Evolutionary conservation across 176 grass and related monocot genomes (phyloP), one percentile per base, ranked within the genome.

Genomic region (Puccinellia tenuiflora): DNA sequence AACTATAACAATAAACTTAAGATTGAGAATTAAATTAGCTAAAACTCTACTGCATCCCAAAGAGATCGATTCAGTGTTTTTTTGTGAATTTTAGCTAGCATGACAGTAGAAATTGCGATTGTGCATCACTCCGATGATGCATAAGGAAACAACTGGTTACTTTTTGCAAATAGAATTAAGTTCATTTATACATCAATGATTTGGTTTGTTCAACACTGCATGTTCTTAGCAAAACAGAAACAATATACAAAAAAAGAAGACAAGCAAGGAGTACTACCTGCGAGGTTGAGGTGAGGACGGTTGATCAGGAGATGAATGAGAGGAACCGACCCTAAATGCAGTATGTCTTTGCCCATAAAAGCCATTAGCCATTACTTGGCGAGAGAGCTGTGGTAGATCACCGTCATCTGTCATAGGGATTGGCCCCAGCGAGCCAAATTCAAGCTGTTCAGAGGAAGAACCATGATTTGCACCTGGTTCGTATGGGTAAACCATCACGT

Each of bases 271-370:
- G 20, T 73, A 90, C 35, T 94, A 94, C 86, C 86, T 79, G 56
- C 82, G 79, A 50, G 78, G 74, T 63, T 90, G 88, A 77, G 95
- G 88, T 78, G 88, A 92, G 50, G 92, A 94, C 2, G 92, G 92
- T 75, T 90, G 95, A 68, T 92, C 90, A 79, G 92, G 92, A 38
- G 90, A 92, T 6, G 92, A 92, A 46, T 85, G 82, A 53, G 92
- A 90, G 39, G 92, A 97, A 69, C 66, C 84, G 12, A 84, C 79
- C 73, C 85, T 82, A 72, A 90, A 86, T n/a, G 83, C 43, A 82
- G 69, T 74, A 76, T 76, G 79, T 24, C 88, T 91, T 80, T 79
- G 88, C 37, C 86, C 92, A 86, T 85, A 88, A 80, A 80, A 77
- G 11, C 81, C 89, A 70, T 78, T 89, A 60, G 79, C 77, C 79